These are phyloP conservation scores for Golubevia sp. DNA, from an alignment of 1,284 basidiomycete species.

Conservation along the genomic window DNA sequence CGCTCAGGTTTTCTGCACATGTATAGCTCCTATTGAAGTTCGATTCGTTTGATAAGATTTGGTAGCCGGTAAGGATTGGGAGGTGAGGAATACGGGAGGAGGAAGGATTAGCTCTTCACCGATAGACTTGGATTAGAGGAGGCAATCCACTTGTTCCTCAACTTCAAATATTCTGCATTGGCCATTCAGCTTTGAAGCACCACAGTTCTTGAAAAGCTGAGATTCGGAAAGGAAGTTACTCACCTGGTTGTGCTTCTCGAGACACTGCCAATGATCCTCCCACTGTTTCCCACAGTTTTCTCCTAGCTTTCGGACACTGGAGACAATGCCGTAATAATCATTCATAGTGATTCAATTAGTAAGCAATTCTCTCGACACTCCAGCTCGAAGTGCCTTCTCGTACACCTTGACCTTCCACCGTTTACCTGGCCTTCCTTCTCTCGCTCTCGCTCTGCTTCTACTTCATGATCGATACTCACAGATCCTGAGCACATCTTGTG, in stretches of 20 bases:
- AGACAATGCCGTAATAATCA: no score
- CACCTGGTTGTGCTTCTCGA: constrained; percentile 95
- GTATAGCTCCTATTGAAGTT: constrained; percentile 75
- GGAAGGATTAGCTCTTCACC: not conserved
- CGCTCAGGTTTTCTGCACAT: constrained; percentile 88
- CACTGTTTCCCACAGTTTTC: constrained; percentile 89
- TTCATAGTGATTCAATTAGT: no score
- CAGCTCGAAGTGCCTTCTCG: no score
- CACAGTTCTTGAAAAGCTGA: not conserved
- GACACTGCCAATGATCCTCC: constrained; percentile 90
- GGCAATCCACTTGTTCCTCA: no score
- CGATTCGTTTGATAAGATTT: not conserved
- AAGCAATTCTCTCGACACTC: not conserved
- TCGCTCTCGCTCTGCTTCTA: not conserved
- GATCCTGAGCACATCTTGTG: constrained; percentile 89
- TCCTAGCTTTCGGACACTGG: constrained; percentile 86
- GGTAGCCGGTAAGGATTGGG: not conserved
- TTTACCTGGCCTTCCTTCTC: no score
- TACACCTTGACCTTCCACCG: no score
- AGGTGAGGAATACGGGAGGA: not conserved
- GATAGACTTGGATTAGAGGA: not conserved
- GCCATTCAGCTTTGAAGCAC: no score
- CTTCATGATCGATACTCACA: constrained; percentile 69
- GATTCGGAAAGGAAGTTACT: constrained; percentile 34
- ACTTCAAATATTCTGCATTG: no score